These are phyloP conservation scores for Avena insularis DNA, from an alignment of 176 grass and related monocot species.

Conservation along the genomic window DNA sequence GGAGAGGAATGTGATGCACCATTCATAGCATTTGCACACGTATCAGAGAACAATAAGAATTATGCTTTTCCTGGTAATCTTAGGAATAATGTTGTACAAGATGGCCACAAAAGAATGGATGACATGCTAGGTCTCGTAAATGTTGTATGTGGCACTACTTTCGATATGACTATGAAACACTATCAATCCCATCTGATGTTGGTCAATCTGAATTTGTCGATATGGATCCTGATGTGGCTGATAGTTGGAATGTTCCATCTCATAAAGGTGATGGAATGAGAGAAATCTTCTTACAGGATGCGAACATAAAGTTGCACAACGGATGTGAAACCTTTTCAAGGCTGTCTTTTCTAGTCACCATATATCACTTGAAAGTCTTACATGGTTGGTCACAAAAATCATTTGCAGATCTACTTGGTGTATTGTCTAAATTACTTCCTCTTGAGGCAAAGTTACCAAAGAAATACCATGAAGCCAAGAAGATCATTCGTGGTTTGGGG, in stretches of 20 bases:
- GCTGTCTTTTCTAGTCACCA: slow-evolving; percentile 2
- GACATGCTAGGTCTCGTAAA: slow-evolving; percentile 1
- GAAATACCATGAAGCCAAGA: slow-evolving; percentile 34
- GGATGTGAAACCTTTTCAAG: slow-evolving; percentile 4
- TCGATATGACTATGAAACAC: no score
- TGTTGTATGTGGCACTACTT: not conserved
- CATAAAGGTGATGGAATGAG: not conserved
- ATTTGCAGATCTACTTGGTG: not conserved
- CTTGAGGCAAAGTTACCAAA: slow-evolving; percentile 21
- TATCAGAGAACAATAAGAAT: not conserved
- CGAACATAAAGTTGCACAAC: not conserved
- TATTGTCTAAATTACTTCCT: slow-evolving; percentile 7
- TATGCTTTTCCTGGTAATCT: not conserved
- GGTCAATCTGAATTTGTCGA: not conserved
- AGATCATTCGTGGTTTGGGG: slow-evolving; percentile 1
- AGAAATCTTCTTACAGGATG: not conserved
- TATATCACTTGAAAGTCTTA: slow-evolving; percentile 30
- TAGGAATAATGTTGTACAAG: not conserved
- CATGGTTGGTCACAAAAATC: slow-evolving; percentile 31
- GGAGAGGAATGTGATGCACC: not conserved
- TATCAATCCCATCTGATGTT: not conserved
- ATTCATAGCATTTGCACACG: not conserved
- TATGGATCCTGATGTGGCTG: not conserved
- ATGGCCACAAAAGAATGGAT: not conserved
- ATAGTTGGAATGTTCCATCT: not conserved